phyloP scores from a whole-genome alignment of 805 yeast genomes.

The Tetrapisispora fleetii region DNA sequence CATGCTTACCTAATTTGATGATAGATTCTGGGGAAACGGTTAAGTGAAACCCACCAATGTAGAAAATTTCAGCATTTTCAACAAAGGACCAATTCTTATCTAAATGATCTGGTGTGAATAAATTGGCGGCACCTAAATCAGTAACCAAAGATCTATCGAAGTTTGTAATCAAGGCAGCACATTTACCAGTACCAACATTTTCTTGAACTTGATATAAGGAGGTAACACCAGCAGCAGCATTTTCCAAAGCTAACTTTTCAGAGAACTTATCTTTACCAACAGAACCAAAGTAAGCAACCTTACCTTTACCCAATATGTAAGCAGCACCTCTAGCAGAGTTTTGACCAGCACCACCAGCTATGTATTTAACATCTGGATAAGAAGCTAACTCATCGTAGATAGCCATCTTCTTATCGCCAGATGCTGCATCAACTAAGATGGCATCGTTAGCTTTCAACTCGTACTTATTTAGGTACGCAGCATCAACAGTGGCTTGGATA shows the following conservation, averaged over 20 bases:
- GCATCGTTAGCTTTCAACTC: conserved; percentile 87
- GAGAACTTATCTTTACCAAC: conserved; percentile 90
- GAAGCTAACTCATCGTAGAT: conserved; percentile 72
- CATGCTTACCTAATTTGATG: conserved; percentile 80
- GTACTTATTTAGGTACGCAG: conserved; percentile 68
- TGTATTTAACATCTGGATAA: conserved; percentile 48
- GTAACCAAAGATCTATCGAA: conserved; percentile 88
- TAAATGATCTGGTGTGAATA: conserved; percentile 82
- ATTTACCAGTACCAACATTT: conserved; percentile 82
- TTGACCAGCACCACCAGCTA: conserved; percentile 99
- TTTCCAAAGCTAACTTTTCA: conserved; percentile 72
- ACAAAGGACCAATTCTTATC: conserved; percentile 80
- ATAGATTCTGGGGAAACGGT: conserved; percentile 97
- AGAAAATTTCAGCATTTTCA: conserved; percentile 69
- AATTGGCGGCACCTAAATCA: conserved; percentile 96
- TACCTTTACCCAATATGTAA: conserved; percentile 67
- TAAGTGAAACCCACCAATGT: conserved; percentile 98
- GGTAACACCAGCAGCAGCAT: conserved; percentile 76
- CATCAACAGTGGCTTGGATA: conserved; percentile 65
- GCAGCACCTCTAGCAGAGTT: conserved; percentile 98
- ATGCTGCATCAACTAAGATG: conserved; percentile 46
- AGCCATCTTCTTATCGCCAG: conserved; percentile 75
- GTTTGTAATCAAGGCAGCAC: conserved; percentile 91
- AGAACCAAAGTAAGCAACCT: conserved; percentile 91
- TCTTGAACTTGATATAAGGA: conserved; percentile 77